Conservation (phyloP, 139 green algal species). For the Monoraphidium neglectum region DNA sequence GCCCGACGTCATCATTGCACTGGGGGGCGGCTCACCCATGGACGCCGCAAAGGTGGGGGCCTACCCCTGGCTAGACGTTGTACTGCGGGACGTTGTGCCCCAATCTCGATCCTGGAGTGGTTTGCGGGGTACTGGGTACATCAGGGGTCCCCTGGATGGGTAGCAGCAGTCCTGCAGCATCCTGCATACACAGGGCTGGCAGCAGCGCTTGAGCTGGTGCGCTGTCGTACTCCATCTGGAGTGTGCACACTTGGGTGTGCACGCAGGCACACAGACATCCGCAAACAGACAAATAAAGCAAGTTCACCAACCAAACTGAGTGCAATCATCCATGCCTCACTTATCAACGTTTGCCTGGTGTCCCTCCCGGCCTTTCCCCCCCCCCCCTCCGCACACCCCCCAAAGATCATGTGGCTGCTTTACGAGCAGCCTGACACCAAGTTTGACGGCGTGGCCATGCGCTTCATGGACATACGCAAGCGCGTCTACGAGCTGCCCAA, state of each 20-base stretch:
- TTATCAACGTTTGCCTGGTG: too few relatives aligned
- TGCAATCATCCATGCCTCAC: too few relatives aligned
- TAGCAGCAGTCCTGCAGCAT: background rate
- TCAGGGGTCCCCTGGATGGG: background rate
- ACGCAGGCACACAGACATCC: too few relatives aligned
- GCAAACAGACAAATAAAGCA: too few relatives aligned
- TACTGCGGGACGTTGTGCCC: too few relatives aligned
- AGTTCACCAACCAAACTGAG: too few relatives aligned
- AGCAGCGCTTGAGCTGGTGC: background rate
- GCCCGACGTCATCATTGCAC: constrained; percentile 72
- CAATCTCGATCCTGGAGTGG: too few relatives aligned
- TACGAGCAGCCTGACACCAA: constrained; percentile 70
- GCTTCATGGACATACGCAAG: constrained; percentile 85
- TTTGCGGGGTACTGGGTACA: constrained; percentile 10
- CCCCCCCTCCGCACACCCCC: constrained; percentile 15
- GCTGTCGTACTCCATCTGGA: background rate
- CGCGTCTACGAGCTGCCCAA: constrained; percentile 60
- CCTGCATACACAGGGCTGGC: background rate
- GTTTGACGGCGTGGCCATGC: constrained; percentile 67
- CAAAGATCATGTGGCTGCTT: constrained; percentile 72
- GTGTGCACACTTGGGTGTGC: too few relatives aligned
- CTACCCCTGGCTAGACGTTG: too few relatives aligned
- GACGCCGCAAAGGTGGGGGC: constrained; percentile 78
- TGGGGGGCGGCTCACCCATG: constrained; percentile 74
- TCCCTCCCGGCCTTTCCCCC: background rate